phyloP scores from a whole-genome alignment of 2,329 filamentous ascomycete species.

The Aspergillus thermomutatus region DNA sequence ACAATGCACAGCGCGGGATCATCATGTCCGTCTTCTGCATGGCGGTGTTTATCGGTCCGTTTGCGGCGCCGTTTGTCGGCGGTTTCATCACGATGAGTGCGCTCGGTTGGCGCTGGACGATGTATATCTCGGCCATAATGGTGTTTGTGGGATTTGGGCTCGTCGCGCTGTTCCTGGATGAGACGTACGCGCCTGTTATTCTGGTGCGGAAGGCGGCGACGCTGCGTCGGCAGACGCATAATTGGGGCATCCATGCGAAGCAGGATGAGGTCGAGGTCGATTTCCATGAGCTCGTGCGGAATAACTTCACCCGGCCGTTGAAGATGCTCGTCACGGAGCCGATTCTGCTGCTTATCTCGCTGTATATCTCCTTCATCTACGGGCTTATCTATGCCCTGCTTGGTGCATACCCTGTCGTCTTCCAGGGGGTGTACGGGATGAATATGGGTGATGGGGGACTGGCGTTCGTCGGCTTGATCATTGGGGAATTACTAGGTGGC shows the following conservation, averaged over 20 bases:
- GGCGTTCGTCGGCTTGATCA: conserved; percentile 30
- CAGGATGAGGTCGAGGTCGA: conserved; percentile 54
- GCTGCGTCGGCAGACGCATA: conserved; percentile 52
- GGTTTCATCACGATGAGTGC: conserved; percentile 49
- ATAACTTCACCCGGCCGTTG: conserved; percentile 47
- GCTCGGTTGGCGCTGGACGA: conserved; percentile 53
- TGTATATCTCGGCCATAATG: conserved; percentile 54
- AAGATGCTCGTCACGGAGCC: conserved; percentile 41
- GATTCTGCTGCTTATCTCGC: conserved; percentile 32
- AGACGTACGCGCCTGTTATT: conserved; percentile 51
- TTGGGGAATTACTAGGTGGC: conserved; percentile 29
- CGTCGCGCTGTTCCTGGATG: conserved; percentile 45
- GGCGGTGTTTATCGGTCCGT: conserved; percentile 49
- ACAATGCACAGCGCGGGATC: conserved; percentile 42
- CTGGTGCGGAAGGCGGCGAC: conserved; percentile 42
- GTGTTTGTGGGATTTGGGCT: conserved; percentile 45
- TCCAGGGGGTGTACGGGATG: conserved; percentile 29
- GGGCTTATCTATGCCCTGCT: conserved; percentile 33
- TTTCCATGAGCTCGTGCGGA: conserved; percentile 45
- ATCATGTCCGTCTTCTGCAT: conserved; percentile 50
- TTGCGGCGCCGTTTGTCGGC: conserved; percentile 50
- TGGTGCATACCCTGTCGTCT: conserved; percentile 30
- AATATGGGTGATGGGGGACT: conserved; percentile 29
- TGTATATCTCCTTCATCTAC: conserved; percentile 35
- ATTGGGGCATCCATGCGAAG: conserved; percentile 60